Percentiles rank a stretch among this genome's conserved stretches.
phyloP scores from a whole-genome alignment of 1,139 yeast species.

The Pichia sorboxylosa region DNA sequence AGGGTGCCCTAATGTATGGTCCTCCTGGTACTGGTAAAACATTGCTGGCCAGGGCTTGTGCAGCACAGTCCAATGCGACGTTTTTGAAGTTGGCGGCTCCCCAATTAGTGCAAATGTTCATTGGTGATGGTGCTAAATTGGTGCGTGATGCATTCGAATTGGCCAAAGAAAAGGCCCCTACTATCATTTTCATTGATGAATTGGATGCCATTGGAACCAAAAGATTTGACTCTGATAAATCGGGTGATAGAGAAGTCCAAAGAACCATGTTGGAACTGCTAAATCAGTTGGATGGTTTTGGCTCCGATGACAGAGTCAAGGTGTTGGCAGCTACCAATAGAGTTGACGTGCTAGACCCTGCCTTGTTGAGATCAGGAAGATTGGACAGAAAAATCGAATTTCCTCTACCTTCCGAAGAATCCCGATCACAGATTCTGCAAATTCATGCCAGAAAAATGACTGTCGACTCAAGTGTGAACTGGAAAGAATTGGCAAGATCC shows the following conservation, averaged over 20 bases:
- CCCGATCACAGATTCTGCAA: conserved; percentile 90
- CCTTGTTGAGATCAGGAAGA: conserved; percentile 92
- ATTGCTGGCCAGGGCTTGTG: conserved; percentile 94
- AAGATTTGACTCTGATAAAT: conserved; percentile 93
- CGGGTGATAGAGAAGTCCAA: conserved; percentile 98
- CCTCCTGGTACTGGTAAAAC: conserved; percentile 99
- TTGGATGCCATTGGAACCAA: conserved; percentile 98
- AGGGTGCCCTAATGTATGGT: conserved; percentile 98
- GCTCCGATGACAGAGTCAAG: conserved; percentile 94
- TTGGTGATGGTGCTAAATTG: conserved; percentile 97
- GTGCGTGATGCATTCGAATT: conserved; percentile 98
- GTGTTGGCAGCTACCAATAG: conserved; percentile 97
- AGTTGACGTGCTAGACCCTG: conserved; percentile 96
- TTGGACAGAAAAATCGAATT: conserved; percentile 95
- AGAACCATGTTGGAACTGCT: conserved; percentile 96
- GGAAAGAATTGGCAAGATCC: conserved; percentile 96
- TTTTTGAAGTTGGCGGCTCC: conserved; percentile 96
- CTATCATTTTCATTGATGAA: conserved; percentile 94
- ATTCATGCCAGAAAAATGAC: conserved; percentile 96
- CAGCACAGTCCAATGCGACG: conserved; percentile 98
- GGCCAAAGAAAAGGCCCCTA: conserved; percentile 97
- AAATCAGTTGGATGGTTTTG: conserved; percentile 96
- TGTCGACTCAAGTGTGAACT: conserved; percentile 84
- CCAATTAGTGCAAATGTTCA: conserved; percentile 96
- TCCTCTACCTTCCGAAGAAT: conserved; percentile 94